These are phyloP conservation scores for Poa pratensis DNA, from an alignment of 176 grass and related monocot genomes.

Conservation along the genomic window DNA sequence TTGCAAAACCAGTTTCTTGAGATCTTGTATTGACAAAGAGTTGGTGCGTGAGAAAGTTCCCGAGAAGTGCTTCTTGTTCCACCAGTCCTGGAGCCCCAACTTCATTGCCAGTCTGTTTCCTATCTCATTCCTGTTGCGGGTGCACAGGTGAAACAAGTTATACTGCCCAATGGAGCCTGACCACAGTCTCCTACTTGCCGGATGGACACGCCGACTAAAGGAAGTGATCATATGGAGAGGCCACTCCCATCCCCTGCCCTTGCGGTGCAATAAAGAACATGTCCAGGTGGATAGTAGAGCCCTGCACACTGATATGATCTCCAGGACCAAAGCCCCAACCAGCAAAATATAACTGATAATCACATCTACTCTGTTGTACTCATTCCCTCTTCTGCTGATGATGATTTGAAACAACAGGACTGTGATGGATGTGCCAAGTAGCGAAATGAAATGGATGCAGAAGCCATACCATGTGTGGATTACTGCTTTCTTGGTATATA, in stretches of 20 bases:
- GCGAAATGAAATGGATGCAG: constrained; percentile 19
- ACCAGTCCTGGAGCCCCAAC: constrained; percentile 2
- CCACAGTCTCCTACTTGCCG: constrained; percentile 11
- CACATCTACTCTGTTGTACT: background rate
- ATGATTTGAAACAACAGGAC: background rate
- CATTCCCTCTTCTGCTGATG: background rate
- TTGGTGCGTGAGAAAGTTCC: background rate
- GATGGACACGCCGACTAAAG: background rate
- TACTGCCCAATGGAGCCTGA: constrained; percentile 9
- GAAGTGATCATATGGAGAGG: constrained; percentile 1
- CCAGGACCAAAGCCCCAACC: background rate
- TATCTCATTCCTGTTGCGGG: constrained; percentile 12
- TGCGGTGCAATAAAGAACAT: background rate
- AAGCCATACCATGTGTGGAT: constrained; percentile 25
- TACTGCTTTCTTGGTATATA: background rate
- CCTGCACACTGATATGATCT: constrained; percentile 16
- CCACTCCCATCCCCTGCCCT: constrained; percentile 4
- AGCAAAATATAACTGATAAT: too few species aligned
- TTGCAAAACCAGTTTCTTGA: background rate
- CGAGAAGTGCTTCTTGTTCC: constrained; percentile 12
- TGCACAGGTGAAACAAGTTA: constrained; percentile 18
- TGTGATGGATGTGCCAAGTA: background rate
- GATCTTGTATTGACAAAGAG: constrained; percentile 10
- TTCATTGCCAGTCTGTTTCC: background rate
- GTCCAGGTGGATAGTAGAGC: background rate